phyloP scores from a whole-genome alignment of 2,329 filamentous ascomycete genomes.

The Fusarium globosum region DNA sequence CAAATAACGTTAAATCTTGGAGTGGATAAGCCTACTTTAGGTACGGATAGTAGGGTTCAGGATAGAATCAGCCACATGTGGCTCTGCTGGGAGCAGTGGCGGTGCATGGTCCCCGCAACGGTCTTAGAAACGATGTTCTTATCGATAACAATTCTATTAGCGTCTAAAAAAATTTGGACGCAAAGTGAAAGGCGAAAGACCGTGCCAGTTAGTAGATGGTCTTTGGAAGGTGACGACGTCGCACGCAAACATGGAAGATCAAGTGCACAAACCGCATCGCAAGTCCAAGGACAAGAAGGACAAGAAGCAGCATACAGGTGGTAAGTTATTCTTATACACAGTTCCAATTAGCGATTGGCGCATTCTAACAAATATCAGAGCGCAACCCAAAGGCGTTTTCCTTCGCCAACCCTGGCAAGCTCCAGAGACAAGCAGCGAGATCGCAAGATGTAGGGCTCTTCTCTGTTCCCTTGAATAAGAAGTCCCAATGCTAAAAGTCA shows the following conservation, averaged over 20 bases:
- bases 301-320: constrained; percentile 55
- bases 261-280: constrained; percentile 86
- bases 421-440: constrained; percentile 78
- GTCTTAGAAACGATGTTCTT: background rate
- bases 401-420: constrained; percentile 82
- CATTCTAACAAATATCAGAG: constrained; percentile 58
- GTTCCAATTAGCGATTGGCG: background rate
- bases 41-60: too few relatives aligned
- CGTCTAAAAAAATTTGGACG: constrained; percentile 11
- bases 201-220: constrained; percentile 35
- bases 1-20: background rate
- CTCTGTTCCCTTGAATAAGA: background rate
- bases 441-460: constrained; percentile 72
- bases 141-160: constrained; percentile 33
- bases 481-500: constrained; percentile 38
- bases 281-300: constrained; percentile 90
- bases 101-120: background rate
- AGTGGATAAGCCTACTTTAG: background rate
- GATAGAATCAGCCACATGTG: constrained; percentile 14
- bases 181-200: constrained; percentile 7
- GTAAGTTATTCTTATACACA: background rate
- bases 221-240: constrained; percentile 38
- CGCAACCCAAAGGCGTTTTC: constrained; percentile 92
- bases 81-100: background rate
- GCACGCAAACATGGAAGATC: constrained; percentile 76